Evolutionary conservation across 148 eudicot genomes (phyloP).

Genomic region (Limonium bicolor): DNA sequence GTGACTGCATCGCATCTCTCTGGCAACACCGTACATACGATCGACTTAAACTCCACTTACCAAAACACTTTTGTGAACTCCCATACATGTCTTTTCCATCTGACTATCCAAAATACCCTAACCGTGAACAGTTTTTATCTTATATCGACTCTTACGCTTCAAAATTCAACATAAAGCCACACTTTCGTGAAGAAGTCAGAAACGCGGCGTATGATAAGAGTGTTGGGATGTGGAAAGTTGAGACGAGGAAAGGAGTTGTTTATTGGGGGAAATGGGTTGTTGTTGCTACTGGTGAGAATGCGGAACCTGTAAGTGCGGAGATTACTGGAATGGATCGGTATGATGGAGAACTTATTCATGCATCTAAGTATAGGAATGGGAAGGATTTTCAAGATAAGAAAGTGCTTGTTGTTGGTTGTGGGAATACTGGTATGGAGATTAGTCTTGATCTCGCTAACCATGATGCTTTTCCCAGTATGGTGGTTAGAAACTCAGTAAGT

Average conservation of each 20-base stretch:
- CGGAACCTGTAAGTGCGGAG: constrained; percentile 67
- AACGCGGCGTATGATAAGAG: constrained; percentile 28
- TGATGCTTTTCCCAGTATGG: constrained; percentile 40
- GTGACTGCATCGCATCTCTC: constrained; percentile 81
- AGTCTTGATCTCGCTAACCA: constrained; percentile 58
- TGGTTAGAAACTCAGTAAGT: constrained; percentile 62
- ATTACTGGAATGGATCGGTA: constrained; percentile 59
- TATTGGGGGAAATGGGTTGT: constrained; percentile 59
- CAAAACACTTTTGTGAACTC: constrained; percentile 68
- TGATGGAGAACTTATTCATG: constrained; percentile 48
- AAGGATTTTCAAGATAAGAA: constrained; percentile 16
- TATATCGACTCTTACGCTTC: constrained; percentile 67
- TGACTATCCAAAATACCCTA: constrained; percentile 66
- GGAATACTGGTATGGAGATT: constrained; percentile 73
- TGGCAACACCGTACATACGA: constrained; percentile 79
- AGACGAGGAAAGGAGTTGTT: constrained; percentile 20
- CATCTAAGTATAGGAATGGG: constrained; percentile 49
- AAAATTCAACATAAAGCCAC: constrained; percentile 41
- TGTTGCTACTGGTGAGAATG: constrained; percentile 91
- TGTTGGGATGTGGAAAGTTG: constrained; percentile 33
- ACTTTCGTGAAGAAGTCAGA: constrained; percentile 39
- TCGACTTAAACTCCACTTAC: constrained; percentile 82
- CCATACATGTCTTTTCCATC: constrained; percentile 54
- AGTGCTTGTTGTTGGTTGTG: constrained; percentile 69
- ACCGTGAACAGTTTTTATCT: constrained; percentile 51